Evolutionary conservation across 768 basidiomycete genomes (phyloP).

Genomic region (Tubosaeta sp.): DNA sequence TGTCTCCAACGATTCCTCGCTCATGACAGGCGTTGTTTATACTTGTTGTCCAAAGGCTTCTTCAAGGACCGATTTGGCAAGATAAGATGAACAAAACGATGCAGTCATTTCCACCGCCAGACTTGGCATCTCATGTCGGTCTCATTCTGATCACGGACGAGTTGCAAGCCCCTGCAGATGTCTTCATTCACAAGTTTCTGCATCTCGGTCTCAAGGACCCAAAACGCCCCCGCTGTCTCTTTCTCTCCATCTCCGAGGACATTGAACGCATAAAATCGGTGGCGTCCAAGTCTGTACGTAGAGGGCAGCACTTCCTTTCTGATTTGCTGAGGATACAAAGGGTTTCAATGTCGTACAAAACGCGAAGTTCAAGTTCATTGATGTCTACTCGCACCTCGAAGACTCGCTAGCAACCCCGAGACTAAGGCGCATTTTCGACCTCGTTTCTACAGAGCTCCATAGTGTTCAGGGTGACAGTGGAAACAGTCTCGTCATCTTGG

Average conservation of each 20-base stretch:
- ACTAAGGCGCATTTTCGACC: constrained; percentile 36
- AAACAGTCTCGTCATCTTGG: constrained; percentile 54
- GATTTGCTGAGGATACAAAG: constrained; percentile 19
- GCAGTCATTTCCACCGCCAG: constrained; percentile 50
- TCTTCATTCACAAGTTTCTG: constrained; percentile 57
- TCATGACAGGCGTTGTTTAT: constrained; percentile 19
- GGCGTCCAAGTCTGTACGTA: constrained; percentile 57
- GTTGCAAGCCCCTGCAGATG: constrained; percentile 67
- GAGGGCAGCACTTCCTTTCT: neutral
- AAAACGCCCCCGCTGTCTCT: constrained; percentile 35
- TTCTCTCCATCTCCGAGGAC: constrained; percentile 58
- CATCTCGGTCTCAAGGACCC: constrained; percentile 47
- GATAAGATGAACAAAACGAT: constrained; percentile 6
- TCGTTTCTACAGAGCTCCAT: constrained; percentile 28
- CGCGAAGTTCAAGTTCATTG: constrained; percentile 49
- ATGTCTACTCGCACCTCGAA: constrained; percentile 40
- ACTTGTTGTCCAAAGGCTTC: constrained; percentile 19
- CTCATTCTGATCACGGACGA: constrained; percentile 67
- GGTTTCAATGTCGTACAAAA: constrained; percentile 33
- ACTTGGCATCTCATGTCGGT: constrained; percentile 47
- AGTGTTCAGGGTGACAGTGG: constrained; percentile 5
- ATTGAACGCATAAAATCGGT: constrained; percentile 60
- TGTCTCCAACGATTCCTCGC: constrained; percentile 51
- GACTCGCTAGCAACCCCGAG: constrained; percentile 6
- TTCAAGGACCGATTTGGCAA: constrained; percentile 16